phyloP scores from a whole-genome alignment of 108 stramenopile species.

The Bacterosira constricta region DNA sequence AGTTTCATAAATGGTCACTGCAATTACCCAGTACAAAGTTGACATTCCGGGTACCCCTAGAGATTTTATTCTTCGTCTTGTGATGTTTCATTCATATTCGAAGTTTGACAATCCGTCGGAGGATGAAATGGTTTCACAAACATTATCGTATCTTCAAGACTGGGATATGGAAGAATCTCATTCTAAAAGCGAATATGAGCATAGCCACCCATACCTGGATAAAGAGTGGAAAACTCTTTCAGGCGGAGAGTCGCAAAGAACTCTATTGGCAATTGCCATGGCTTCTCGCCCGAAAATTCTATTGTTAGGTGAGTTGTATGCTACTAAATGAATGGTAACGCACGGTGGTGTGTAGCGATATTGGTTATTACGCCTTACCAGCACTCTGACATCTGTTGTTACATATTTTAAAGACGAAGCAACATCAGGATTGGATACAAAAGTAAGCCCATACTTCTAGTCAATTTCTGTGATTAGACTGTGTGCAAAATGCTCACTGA shows the following conservation, averaged over 20 bases:
- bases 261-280: constrained; percentile 76
- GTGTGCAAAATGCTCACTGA: too few relatives aligned
- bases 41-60: constrained; percentile 46
- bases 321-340: neutral
- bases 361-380: neutral
- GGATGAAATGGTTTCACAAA: constrained; percentile 33
- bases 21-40: constrained; percentile 73
- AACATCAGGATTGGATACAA: constrained; percentile 32
- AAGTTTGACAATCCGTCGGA: constrained; percentile 8
- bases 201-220: constrained; percentile 34
- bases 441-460: too few relatives aligned
- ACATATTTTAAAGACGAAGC: too few relatives aligned
- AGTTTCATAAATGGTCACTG: too few relatives aligned
- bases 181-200: neutral
- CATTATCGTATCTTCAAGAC: constrained; percentile 27
- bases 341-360: neutral
- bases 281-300: constrained; percentile 58
- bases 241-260: constrained; percentile 88
- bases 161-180: constrained; percentile 41
- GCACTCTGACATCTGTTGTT: too few relatives aligned
- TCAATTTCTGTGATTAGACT: neutral
- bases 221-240: constrained; percentile 75
- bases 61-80: constrained; percentile 24
- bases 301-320: constrained; percentile 40
- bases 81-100: constrained; percentile 15